Conservation (phyloP, 164 flowering plant species). For the Malania oleifera region DNA sequence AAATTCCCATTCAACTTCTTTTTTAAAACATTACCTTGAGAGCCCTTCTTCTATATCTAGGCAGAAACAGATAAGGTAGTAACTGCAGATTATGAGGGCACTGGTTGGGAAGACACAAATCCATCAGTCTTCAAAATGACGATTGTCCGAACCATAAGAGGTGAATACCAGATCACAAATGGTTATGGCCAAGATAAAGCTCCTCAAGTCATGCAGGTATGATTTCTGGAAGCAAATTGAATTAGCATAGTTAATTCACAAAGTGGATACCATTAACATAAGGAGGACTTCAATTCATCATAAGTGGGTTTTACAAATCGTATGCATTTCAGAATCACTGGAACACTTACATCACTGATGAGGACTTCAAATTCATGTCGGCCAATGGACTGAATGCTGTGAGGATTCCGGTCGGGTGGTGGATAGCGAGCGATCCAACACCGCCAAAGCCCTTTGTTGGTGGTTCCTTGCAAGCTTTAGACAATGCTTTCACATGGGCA, state of each 20-base stretch:
- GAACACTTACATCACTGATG: constrained; percentile 39
- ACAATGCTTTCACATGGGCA: constrained; percentile 58
- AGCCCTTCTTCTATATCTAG: constrained; percentile 19
- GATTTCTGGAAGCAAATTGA: too few relatives aligned
- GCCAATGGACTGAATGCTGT: constrained; percentile 43
- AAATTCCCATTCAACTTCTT: too few relatives aligned
- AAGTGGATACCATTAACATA: too few relatives aligned
- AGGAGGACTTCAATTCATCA: too few relatives aligned
- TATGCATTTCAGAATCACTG: constrained; percentile 40
- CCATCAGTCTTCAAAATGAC: constrained; percentile 46
- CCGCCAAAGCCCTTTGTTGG: constrained; percentile 55
- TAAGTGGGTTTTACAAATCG: too few relatives aligned
- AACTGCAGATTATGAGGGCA: constrained; percentile 44
- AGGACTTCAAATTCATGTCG: constrained; percentile 47
- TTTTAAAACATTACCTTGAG: too few relatives aligned
- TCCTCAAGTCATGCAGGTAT: constrained; percentile 39
- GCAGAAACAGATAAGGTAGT: constrained; percentile 30
- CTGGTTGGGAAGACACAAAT: constrained; percentile 40
- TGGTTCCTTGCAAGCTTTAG: constrained; percentile 45
- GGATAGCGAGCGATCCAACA: constrained; percentile 49
- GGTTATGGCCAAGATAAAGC: constrained; percentile 53
- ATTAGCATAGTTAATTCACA: too few relatives aligned
- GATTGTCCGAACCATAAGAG: constrained; percentile 16
- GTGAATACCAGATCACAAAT: constrained; percentile 57
- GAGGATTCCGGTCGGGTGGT: constrained; percentile 65